Percentiles rank a stretch among this genome's conserved stretches.
Conservation (phyloP, 1,139 yeast species). For the Suhomyces wounanorum region DNA sequence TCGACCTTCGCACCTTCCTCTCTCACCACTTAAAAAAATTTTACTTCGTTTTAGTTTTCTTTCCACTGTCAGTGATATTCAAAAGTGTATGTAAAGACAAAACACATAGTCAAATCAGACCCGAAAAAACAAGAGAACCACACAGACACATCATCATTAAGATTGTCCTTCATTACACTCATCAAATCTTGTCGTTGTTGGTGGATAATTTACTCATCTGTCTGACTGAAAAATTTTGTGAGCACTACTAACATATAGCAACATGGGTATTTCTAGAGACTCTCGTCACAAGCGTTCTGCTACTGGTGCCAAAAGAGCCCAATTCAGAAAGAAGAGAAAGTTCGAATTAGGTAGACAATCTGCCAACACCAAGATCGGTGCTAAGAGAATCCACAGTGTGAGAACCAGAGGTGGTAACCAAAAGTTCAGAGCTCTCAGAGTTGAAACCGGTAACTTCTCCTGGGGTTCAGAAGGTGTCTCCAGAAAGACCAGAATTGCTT, state of each 20-base stretch:
- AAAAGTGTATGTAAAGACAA: slow-evolving; percentile 19
- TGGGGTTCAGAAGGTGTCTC: slow-evolving; percentile 99
- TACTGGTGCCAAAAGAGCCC: slow-evolving; percentile 99
- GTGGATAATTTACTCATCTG: background rate
- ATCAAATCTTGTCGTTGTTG: background rate
- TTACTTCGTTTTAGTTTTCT: slow-evolving; percentile 15
- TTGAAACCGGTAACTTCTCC: slow-evolving; percentile 99
- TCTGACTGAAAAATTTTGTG: slow-evolving; percentile 1
- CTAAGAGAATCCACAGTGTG: slow-evolving; percentile 98
- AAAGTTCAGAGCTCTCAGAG: slow-evolving; percentile 99
- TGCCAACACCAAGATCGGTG: slow-evolving; percentile 98
- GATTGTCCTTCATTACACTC: background rate
- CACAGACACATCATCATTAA: background rate
- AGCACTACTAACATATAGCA: slow-evolving; percentile 32
- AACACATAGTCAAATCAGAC: slow-evolving; percentile 1
- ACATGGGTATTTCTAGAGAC: slow-evolving; percentile 99
- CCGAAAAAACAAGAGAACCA: background rate
- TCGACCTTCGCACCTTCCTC: slow-evolving; percentile 6
- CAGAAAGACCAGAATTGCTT: slow-evolving; percentile 98
- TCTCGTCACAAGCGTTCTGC: slow-evolving; percentile 99
- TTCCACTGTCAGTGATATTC: slow-evolving; percentile 21
- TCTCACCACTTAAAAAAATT: slow-evolving; percentile 15
- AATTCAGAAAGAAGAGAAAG: slow-evolving; percentile 99
- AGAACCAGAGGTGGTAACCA: slow-evolving; percentile 99
- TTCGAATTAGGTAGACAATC: slow-evolving; percentile 99